A percentile compares a stretch with the other conserved stretches of the same genome.
phyloP scores from a whole-genome alignment of 768 basidiomycete species.

The Agaricus sinodeliciosus region DNA sequence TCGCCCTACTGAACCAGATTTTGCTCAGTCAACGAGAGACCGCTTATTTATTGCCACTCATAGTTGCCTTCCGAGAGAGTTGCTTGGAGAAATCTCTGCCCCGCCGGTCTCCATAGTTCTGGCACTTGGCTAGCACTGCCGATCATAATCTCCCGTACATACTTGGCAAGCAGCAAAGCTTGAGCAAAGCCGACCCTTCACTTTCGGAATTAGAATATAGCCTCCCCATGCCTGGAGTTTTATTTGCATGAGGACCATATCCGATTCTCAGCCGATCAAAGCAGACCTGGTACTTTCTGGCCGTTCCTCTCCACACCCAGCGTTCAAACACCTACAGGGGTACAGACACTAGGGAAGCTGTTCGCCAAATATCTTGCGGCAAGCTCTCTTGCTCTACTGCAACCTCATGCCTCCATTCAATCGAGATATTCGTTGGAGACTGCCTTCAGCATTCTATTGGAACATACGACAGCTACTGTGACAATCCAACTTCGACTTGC shows the following conservation, averaged over 20 bases:
- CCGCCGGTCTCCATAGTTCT: neutral
- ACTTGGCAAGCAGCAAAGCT: neutral
- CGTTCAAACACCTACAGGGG: conserved; percentile 9
- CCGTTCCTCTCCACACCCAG: conserved; percentile 1
- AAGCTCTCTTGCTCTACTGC: neutral
- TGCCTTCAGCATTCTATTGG: conserved; percentile 8
- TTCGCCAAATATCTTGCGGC: neutral
- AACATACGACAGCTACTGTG: conserved; percentile 6
- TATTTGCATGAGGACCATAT: conserved; percentile 6
- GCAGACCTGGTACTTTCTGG: conserved; percentile 2
- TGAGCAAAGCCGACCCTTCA: neutral
- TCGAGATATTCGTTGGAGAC: too few species aligned
- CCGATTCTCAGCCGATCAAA: conserved; percentile 5
- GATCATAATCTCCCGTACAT: too few species aligned
- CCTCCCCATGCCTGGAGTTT: conserved; percentile 4
- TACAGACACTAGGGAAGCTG: conserved; percentile 3
- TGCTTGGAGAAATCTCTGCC: conserved; percentile 9
- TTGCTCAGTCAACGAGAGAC: too few species aligned
- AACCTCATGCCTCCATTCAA: too few species aligned
- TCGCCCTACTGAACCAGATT: too few species aligned
- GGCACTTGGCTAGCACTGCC: conserved; percentile 8
- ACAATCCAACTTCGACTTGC: neutral
- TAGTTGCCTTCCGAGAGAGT: conserved; percentile 7
- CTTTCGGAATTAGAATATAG: conserved; percentile 2
- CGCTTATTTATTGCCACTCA: conserved; percentile 12